A percentile compares a stretch with the other conserved stretches of the same genome.
Conservation (phyloP, 306 rosid species). For the Rosa rugosa region DNA sequence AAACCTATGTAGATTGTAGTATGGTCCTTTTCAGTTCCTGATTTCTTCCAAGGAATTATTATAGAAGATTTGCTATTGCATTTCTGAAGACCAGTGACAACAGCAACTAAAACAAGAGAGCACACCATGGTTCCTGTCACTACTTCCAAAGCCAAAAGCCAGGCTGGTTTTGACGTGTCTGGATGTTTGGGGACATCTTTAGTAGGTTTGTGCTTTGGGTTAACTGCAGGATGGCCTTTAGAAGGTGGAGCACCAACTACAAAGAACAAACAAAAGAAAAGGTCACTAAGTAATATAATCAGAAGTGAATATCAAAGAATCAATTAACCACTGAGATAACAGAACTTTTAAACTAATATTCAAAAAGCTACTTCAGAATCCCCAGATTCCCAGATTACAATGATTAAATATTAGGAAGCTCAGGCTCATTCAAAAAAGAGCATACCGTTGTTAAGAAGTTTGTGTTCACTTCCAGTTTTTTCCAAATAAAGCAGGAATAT, state of each 20-base stretch:
- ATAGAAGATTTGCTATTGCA: slow-evolving; percentile 74
- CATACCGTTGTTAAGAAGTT: not conserved
- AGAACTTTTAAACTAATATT: not conserved
- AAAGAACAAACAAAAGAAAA: slow-evolving; percentile 18
- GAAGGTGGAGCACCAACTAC: slow-evolving; percentile 62
- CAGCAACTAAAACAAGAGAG: slow-evolving; percentile 63
- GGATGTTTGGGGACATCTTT: slow-evolving; percentile 47
- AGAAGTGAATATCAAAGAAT: not conserved
- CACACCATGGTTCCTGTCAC: slow-evolving; percentile 75
- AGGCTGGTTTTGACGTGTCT: slow-evolving; percentile 59
- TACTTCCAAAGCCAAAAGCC: slow-evolving; percentile 87
- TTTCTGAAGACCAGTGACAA: slow-evolving; percentile 60
- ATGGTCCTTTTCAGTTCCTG: slow-evolving; percentile 69
- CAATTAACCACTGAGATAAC: not conserved
- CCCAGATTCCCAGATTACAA: not conserved
- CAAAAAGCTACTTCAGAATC: not conserved
- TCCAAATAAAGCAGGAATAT: not conserved
- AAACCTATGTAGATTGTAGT: slow-evolving; percentile 59
- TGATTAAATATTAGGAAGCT: not conserved
- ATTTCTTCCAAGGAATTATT: slow-evolving; percentile 94
- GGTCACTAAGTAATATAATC: slow-evolving; percentile 17
- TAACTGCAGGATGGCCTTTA: slow-evolving; percentile 49
- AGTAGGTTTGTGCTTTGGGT: slow-evolving; percentile 33
- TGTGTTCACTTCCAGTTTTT: not conserved
- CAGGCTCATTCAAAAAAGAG: not conserved